Base-by-base conservation (phyloP, 768 basidiomycete species). In the Amanita molliuscula region DNA sequence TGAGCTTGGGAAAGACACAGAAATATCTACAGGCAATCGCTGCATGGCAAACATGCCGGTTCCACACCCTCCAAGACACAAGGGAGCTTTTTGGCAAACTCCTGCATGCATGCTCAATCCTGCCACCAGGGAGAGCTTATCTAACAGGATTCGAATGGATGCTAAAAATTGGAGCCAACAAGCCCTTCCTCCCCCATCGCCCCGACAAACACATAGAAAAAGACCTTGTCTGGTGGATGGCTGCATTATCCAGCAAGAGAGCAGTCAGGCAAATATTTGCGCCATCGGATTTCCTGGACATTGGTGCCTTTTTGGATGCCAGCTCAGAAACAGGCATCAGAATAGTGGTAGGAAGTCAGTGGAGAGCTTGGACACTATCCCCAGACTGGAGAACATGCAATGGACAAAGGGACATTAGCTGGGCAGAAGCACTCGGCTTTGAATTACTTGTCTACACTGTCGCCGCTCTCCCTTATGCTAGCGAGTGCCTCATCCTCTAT, bases 391-490 rank as follows among this genome's bases (percentile, higher is more conserved):
- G 60, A 11, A 26, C 42, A 11, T 13, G 7, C 18, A 21, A 44
- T 0, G 54, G 60, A n/a, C 38, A 58, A 0, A 31, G 63, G 0
- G 69, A 76, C 48, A 78, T 77, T 48, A 58, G 58, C 0, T 78
- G 75, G 73, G 73, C 72, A 0, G 72, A 78, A 54, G 67, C 67
- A 0, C 53, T n/a, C n/a, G 68, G 69, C 0, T 69, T 78, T 46
- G 61, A 73, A 21, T 54, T 75, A n/a, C 68, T 75, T 26, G 47
- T 66, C 25, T 43, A 6, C 1, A 46, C 58, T 0, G 44, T 64
- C 46, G n/a, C 56, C 26, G 6, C 45, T 1, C 16, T 28, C 6
- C 33, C n/a, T n/a, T n/a, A n/a, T n/a, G n/a, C n/a, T n/a, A n/a
- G n/a, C n/a, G n/a, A n/a, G n/a, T n/a, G n/a, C n/a, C n/a, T n/a